Percentiles rank a stretch among this genome's conserved stretches.
These are phyloP conservation scores for Mortierella polycephala DNA, from an alignment of 371 early-diverging fungal genomes.

Conservation along the genomic window DNA sequence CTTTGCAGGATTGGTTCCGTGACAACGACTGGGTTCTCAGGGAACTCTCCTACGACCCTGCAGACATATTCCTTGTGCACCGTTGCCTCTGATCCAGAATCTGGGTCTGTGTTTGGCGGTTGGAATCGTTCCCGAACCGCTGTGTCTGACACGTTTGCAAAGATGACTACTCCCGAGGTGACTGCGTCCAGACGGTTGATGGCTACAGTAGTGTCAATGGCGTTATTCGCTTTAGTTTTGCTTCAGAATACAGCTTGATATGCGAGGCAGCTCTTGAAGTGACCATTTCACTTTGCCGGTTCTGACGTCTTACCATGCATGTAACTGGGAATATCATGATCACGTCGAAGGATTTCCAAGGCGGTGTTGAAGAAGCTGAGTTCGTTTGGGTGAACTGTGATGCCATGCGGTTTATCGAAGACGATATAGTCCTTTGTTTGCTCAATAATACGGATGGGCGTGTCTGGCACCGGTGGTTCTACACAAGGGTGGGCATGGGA, in stretches of 20 bases:
- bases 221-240: not conserved
- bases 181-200: conserved; percentile 50
- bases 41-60: conserved; percentile 50
- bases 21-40: conserved; percentile 22
- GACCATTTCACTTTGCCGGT: not conserved
- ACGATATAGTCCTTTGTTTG: conserved; percentile 39
- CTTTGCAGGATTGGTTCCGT: conserved; percentile 42
- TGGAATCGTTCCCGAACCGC: conserved; percentile 39
- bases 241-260: no score
- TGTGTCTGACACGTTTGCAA: conserved; percentile 43
- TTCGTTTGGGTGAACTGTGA: conserved; percentile 54
- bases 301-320: conserved; percentile 37
- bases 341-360: conserved; percentile 43
- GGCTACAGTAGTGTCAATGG: conserved; percentile 11
- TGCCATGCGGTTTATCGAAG: conserved; percentile 52
- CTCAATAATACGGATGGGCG: conserved; percentile 37
- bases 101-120: conserved; percentile 10
- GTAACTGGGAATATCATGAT: conserved; percentile 39
- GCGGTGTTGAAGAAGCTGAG: conserved; percentile 48
- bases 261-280: no score
- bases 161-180: conserved; percentile 49
- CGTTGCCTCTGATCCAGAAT: conserved; percentile 8
- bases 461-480: conserved; percentile 50
- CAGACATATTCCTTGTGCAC: conserved; percentile 51
- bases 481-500: not conserved